phyloP scores from a whole-genome alignment of 805 yeast species.

The Pichia sporocuriosa region DNA sequence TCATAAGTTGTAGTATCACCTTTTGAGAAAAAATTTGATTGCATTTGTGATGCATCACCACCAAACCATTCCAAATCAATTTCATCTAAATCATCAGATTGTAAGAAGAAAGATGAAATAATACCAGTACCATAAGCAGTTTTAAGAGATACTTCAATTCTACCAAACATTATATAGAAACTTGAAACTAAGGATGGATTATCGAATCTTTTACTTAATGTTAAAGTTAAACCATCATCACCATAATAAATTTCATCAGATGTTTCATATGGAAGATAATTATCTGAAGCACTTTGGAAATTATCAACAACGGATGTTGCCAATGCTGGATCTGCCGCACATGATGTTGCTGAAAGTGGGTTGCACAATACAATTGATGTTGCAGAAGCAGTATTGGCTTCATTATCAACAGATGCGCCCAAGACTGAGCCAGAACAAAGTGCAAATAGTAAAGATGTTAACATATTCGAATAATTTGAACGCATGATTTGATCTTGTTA shows the following conservation, averaged over 20 bases:
- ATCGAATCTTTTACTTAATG: slow-evolving; percentile 57
- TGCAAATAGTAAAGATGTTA: not conserved
- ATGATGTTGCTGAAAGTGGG: slow-evolving; percentile 25
- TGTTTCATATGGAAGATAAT: slow-evolving; percentile 37
- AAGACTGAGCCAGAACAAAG: not conserved
- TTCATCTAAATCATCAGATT: slow-evolving; percentile 82
- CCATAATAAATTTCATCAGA: slow-evolving; percentile 40
- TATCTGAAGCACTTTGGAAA: slow-evolving; percentile 41
- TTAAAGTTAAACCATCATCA: slow-evolving; percentile 55
- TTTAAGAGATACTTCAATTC: slow-evolving; percentile 61
- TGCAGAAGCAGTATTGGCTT: slow-evolving; percentile 12
- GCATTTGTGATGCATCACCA: slow-evolving; percentile 66
- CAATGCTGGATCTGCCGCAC: slow-evolving; percentile 49
- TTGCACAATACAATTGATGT: slow-evolving; percentile 25
- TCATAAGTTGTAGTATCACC: slow-evolving; percentile 74
- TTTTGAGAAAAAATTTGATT: slow-evolving; percentile 74
- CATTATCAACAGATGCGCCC: not conserved
- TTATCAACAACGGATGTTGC: slow-evolving; percentile 47
- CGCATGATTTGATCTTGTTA: no score
- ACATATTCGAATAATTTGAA: not conserved
- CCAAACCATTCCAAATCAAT: slow-evolving; percentile 88
- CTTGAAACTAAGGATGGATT: slow-evolving; percentile 74
- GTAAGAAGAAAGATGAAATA: slow-evolving; percentile 73
- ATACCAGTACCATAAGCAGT: slow-evolving; percentile 78
- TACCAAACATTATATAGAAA: slow-evolving; percentile 86